Evolutionary conservation across 1,284 basidiomycete genomes (phyloP).

Genomic region (Cutaneotrichosporon sp.): DNA sequence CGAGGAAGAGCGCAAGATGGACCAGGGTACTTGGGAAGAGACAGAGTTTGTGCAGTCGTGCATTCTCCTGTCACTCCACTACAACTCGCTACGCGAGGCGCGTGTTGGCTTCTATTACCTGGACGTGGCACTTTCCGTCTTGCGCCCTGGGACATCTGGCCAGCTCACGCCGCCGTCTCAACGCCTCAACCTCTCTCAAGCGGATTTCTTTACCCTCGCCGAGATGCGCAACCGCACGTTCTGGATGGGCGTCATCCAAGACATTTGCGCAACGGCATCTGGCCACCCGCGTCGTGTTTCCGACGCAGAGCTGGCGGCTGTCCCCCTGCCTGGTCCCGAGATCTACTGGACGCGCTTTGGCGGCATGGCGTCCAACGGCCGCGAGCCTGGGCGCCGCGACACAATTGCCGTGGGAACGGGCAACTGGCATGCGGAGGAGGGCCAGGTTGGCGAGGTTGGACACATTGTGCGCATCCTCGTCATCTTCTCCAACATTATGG

Average conservation of each 20-base stretch:
- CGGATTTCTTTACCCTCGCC: constrained; percentile 37
- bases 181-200: constrained; percentile 21
- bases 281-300: constrained; percentile 33
- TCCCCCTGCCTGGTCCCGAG: constrained; percentile 42
- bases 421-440: constrained; percentile 39
- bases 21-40: constrained; percentile 44
- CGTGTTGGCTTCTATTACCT: constrained; percentile 45
- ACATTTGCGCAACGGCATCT: constrained; percentile 39
- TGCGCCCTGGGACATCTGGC: constrained; percentile 24
- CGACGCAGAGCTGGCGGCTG: constrained; percentile 38
- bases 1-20: constrained; percentile 28
- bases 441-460: constrained; percentile 44
- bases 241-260: constrained; percentile 45
- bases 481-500: constrained; percentile 39
- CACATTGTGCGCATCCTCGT: constrained; percentile 44
- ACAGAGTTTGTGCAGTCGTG: constrained; percentile 48
- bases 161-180: constrained; percentile 22
- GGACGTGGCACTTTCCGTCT: constrained; percentile 37
- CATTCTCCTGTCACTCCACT: constrained; percentile 46
- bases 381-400: constrained; percentile 32
- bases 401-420: constrained; percentile 30
- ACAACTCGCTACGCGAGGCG: constrained; percentile 43
- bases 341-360: constrained; percentile 40
- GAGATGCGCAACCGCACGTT: constrained; percentile 44
- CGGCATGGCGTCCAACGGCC: constrained; percentile 25